phyloP scores from a whole-genome alignment of 441 rosid species.

The Eruca vesicaria region DNA sequence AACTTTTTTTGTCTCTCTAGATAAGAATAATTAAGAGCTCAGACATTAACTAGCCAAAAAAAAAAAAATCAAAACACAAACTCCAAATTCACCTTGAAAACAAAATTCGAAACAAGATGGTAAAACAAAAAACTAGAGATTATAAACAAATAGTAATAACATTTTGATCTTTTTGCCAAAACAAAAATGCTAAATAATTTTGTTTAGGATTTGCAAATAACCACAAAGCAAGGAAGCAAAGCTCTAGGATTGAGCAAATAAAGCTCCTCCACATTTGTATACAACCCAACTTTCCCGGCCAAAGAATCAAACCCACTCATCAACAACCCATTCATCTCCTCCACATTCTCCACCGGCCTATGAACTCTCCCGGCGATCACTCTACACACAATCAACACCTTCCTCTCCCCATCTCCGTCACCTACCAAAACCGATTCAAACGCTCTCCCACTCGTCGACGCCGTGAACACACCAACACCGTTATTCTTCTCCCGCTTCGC shows the following conservation, averaged over 20 bases:
- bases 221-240: slow-evolving; percentile 95
- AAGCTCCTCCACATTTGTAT: slow-evolving; percentile 90
- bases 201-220: slow-evolving; percentile 71
- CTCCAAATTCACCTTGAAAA: background rate
- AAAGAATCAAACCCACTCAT: slow-evolving; percentile 85
- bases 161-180: background rate
- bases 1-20: background rate
- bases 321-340: slow-evolving; percentile 66
- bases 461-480: slow-evolving; percentile 90
- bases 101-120: background rate
- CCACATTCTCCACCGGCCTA: slow-evolving; percentile 80
- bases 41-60: background rate
- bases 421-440: slow-evolving; percentile 52
- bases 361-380: slow-evolving; percentile 98
- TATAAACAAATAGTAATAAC: background rate
- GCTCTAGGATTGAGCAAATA: slow-evolving; percentile 89
- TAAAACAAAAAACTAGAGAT: background rate
- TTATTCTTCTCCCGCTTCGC: slow-evolving; percentile 69
- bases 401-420: slow-evolving; percentile 37
- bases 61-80: background rate
- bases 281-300: slow-evolving; percentile 93
- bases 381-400: slow-evolving; percentile 88
- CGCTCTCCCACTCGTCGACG: slow-evolving; percentile 93
- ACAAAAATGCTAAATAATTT: background rate
- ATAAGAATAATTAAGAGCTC: background rate